phyloP scores from a whole-genome alignment of 768 basidiomycete genomes.

The Pisolithus tinctorius region DNA sequence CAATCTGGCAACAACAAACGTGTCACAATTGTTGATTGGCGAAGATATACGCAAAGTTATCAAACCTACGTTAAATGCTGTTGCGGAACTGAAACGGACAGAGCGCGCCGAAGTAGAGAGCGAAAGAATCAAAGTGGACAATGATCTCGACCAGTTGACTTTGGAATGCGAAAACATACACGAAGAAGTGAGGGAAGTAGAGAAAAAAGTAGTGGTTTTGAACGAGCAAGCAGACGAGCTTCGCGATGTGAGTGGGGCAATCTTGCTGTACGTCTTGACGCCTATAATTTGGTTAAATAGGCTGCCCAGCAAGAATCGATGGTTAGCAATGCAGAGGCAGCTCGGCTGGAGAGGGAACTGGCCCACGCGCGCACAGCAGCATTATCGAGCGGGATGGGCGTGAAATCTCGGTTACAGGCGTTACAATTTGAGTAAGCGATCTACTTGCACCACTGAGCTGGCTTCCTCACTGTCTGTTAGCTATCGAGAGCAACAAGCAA shows the following conservation, averaged over 20 bases:
- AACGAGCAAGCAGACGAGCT: constrained; percentile 77
- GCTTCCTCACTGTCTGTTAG: constrained; percentile 30
- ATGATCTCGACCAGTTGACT: constrained; percentile 73
- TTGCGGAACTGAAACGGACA: constrained; percentile 66
- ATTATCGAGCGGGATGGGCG: constrained; percentile 74
- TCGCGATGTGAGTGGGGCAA: constrained; percentile 55
- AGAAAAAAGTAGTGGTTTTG: constrained; percentile 62
- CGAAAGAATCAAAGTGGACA: constrained; percentile 72
- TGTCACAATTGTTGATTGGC: constrained; percentile 60
- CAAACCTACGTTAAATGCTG: constrained; percentile 66
- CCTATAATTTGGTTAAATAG: constrained; percentile 29
- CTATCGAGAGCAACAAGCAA: constrained; percentile 74
- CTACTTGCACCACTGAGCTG: neutral
- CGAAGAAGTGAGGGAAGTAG: constrained; percentile 66
- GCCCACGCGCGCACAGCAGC: constrained; percentile 71
- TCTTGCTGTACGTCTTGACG: neutral
- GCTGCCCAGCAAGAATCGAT: constrained; percentile 71
- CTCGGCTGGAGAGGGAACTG: constrained; percentile 63
- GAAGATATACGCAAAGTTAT: constrained; percentile 65
- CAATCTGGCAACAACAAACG: constrained; percentile 69
- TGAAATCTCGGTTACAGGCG: constrained; percentile 70
- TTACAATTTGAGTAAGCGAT: constrained; percentile 65
- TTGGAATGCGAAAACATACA: constrained; percentile 77
- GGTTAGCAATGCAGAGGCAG: constrained; percentile 59
- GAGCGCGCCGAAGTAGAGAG: constrained; percentile 68